Conservation (phyloP, 2,329 filamentous ascomycete species). For the Bisporella sp. region DNA sequence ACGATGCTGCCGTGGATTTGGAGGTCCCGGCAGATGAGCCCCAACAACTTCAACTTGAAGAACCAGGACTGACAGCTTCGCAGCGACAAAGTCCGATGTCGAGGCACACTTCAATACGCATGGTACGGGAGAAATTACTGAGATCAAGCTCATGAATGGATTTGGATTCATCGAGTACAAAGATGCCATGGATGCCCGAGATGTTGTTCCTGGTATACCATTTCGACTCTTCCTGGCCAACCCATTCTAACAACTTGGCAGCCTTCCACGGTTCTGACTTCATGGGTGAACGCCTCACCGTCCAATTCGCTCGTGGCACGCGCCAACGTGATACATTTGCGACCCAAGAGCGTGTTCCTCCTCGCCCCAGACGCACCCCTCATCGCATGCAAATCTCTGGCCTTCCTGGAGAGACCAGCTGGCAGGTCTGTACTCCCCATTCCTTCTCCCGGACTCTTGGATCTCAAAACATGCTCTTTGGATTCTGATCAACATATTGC, state of each 20-base stretch:
- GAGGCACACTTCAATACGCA: constrained; percentile 92
- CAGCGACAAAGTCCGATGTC: constrained; percentile 95
- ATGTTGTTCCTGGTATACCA: constrained; percentile 87
- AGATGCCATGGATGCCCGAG: constrained; percentile 94
- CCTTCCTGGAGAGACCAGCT: constrained; percentile 97
- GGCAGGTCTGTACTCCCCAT: constrained; percentile 91
- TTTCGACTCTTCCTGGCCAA: neutral
- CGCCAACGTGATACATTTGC: constrained; percentile 60
- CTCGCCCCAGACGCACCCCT: constrained; percentile 85
- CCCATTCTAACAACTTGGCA: constrained; percentile 13
- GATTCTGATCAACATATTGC: constrained; percentile 25
- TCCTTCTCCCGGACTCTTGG: constrained; percentile 40
- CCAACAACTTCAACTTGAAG: neutral
- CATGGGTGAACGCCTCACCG: constrained; percentile 94
- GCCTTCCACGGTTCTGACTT: constrained; percentile 87
- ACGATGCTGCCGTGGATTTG: constrained; percentile 1
- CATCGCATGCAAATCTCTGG: constrained; percentile 97
- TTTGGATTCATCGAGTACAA: constrained; percentile 99
- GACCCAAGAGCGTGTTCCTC: constrained; percentile 55
- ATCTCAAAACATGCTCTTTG: constrained; percentile 29
- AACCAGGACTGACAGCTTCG: constrained; percentile 12
- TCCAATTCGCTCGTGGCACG: constrained; percentile 93
- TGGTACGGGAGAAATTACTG: constrained; percentile 94
- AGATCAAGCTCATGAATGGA: constrained; percentile 99
- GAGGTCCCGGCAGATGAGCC: neutral